A percentile compares a stretch with the other conserved stretches of the same genome.
Evolutionary conservation across 768 basidiomycete species (phyloP).

Genomic region (Leccinum arenicola): DNA sequence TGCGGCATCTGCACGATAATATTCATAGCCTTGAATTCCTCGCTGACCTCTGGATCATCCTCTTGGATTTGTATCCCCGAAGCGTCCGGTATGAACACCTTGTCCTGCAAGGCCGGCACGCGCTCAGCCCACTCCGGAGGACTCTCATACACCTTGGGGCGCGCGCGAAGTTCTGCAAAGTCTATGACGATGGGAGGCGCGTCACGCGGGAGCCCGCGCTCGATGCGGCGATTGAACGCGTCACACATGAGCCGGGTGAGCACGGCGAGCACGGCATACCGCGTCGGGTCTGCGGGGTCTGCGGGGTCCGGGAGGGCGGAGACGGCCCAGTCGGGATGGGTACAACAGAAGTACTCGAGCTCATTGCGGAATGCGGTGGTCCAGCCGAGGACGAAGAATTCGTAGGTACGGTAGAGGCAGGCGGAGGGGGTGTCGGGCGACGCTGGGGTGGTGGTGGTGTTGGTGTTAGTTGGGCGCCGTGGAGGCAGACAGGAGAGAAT

Average conservation of each 20-base stretch:
- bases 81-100: constrained; percentile 4
- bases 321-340: constrained; percentile 7
- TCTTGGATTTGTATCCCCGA: not conserved
- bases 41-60: constrained; percentile 6
- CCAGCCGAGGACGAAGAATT: constrained; percentile 10
- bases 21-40: constrained; percentile 9
- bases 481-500: constrained; percentile 1
- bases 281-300: constrained; percentile 1
- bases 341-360: constrained; percentile 10
- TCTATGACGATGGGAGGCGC: constrained; percentile 10
- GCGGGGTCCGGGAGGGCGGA: constrained; percentile 2
- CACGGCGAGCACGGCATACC: constrained; percentile 5
- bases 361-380: constrained; percentile 13
- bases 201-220: constrained; percentile 7
- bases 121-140: constrained; percentile 1
- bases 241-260: constrained; percentile 11
- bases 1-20: constrained; percentile 12
- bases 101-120: not conserved
- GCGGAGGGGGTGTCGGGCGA: constrained; percentile 3
- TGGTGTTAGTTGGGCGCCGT: not conserved
- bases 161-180: constrained; percentile 9
- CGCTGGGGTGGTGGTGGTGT: not conserved
- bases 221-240: constrained; percentile 13
- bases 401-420: constrained; percentile 10
- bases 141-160: constrained; percentile 9